Conservation (phyloP, 1,284 basidiomycete genomes). For the Trametes hirsuta region DNA sequence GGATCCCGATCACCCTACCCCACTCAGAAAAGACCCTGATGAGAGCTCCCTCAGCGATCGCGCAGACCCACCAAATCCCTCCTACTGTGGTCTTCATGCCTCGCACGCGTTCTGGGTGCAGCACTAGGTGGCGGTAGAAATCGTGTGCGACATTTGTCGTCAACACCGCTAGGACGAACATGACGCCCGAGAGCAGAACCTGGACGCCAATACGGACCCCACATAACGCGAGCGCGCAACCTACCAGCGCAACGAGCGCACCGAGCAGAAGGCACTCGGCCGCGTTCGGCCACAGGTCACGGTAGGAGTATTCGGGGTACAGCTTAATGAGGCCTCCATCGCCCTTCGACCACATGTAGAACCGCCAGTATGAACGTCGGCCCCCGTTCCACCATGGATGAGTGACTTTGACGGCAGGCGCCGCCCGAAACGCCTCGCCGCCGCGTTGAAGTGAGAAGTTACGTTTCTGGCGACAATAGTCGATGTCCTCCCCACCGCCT, state of each 20-base stretch:
- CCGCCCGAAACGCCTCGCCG: conserved; percentile 48
- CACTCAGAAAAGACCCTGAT: conserved; percentile 55
- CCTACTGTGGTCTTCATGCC: conserved; percentile 41
- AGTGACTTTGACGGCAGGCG: conserved; percentile 49
- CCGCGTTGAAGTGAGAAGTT: conserved; percentile 39
- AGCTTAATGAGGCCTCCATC: conserved; percentile 54
- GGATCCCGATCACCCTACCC: conserved; percentile 49
- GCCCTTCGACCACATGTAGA: conserved; percentile 62
- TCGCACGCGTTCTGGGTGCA: conserved; percentile 39
- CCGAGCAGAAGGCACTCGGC: conserved; percentile 48
- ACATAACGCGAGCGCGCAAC: conserved; percentile 12
- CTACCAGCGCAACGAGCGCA: conserved; percentile 19
- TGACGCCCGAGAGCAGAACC: conserved; percentile 24
- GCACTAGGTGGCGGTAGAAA: conserved; percentile 48
- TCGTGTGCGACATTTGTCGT: conserved; percentile 51
- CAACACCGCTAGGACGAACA: conserved; percentile 36
- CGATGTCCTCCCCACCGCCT: conserved; percentile 66
- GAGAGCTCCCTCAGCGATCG: conserved; percentile 50
- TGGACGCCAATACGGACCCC: conserved; percentile 9
- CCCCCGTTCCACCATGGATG: conserved; percentile 65
- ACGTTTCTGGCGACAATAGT: conserved; percentile 57
- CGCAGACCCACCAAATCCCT: conserved; percentile 42
- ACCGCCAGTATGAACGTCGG: conserved; percentile 52
- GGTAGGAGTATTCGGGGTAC: conserved; percentile 51
- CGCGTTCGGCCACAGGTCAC: conserved; percentile 51